These are phyloP conservation scores for Exophiala sp. DNA, from an alignment of 2,329 filamentous ascomycete genomes.

Conservation along the genomic window DNA sequence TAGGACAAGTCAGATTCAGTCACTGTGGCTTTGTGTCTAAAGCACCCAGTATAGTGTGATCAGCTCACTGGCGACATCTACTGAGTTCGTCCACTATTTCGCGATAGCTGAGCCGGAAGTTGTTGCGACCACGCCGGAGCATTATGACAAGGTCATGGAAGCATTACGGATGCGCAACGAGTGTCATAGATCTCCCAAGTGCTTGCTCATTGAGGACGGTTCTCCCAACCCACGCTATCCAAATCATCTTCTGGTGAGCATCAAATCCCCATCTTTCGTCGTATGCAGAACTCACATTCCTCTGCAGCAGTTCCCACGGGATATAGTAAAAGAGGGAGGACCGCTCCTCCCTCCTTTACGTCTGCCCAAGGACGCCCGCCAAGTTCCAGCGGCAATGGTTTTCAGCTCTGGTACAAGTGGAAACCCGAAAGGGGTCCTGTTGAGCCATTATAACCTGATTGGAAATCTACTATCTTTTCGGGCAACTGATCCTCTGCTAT, in stretches of 20 bases:
- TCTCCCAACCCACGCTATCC: too few relatives aligned
- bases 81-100: conserved; percentile 33
- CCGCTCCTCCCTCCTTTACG: background rate
- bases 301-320: background rate
- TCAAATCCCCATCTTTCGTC: background rate
- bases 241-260: background rate
- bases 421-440: conserved; percentile 1
- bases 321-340: background rate
- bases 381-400: background rate
- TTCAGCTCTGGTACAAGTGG: conserved; percentile 5
- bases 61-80: background rate
- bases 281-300: too few relatives aligned
- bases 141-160: conserved; percentile 34
- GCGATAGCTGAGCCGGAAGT: conserved; percentile 32
- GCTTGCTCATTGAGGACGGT: background rate
- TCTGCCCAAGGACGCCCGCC: background rate
- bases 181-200: background rate
- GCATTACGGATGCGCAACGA: conserved; percentile 11
- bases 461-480: background rate
- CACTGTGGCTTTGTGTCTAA: background rate
- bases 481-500: background rate
- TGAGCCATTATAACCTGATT: background rate
- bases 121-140: conserved; percentile 32
- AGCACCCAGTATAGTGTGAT: background rate
- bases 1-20: background rate